Conservation (phyloP, 768 basidiomycete genomes). For the Astraeus odoratus region DNA sequence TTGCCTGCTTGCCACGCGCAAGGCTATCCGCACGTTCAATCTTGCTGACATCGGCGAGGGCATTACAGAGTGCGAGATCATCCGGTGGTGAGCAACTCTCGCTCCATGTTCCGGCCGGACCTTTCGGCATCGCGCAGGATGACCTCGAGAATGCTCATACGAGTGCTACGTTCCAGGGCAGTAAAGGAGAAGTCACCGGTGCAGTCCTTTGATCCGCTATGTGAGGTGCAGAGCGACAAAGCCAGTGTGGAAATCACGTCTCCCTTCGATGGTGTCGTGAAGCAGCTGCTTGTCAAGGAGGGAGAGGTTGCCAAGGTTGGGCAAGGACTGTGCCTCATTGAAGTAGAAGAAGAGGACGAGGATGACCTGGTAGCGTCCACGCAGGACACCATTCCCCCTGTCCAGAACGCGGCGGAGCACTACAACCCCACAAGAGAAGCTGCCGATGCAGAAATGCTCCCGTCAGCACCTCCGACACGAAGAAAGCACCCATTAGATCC, state of each 20-base stretch:
- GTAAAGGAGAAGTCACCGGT: constrained; percentile 47
- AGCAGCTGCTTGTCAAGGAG: constrained; percentile 66
- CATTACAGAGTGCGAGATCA: constrained; percentile 85
- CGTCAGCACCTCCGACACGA: constrained; percentile 7
- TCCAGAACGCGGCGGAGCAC: constrained; percentile 9
- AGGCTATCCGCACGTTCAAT: constrained; percentile 55
- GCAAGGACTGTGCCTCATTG: constrained; percentile 67
- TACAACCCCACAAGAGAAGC: constrained; percentile 3
- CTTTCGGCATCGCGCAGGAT: not conserved
- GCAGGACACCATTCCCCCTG: not conserved
- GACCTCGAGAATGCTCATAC: no score
- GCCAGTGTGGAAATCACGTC: constrained; percentile 88
- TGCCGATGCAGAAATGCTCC: not conserved
- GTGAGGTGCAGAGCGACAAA: constrained; percentile 88
- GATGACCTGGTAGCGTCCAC: not conserved
- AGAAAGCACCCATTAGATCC: constrained; percentile 63
- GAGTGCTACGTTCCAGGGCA: constrained; percentile 38
- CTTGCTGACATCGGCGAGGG: constrained; percentile 87
- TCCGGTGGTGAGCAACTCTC: constrained; percentile 64
- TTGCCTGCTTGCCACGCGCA: constrained; percentile 26
- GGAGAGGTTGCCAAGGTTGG: constrained; percentile 85
- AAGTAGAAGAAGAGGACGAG: constrained; percentile 57
- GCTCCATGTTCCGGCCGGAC: constrained; percentile 21
- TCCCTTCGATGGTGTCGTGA: constrained; percentile 73
- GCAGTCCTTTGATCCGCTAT: constrained; percentile 63